Conservation (phyloP, 176 grass and related monocot species). For the Echinochloa phyllopogon region DNA sequence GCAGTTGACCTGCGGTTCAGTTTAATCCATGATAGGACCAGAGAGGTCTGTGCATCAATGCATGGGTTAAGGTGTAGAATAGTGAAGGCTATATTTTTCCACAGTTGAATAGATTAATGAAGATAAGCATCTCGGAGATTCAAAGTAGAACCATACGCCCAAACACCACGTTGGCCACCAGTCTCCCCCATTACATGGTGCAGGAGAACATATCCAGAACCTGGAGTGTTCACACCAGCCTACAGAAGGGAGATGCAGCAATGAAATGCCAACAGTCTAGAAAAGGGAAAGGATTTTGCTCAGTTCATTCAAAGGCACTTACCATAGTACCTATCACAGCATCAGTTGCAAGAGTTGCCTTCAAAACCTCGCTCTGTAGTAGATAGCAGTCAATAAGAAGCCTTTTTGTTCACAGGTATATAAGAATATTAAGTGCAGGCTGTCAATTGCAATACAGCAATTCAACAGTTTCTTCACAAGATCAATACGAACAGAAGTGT, state of each 20-base stretch:
- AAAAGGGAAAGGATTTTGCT: background rate
- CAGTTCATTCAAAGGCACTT: constrained; percentile 39
- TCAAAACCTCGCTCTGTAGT: constrained; percentile 79
- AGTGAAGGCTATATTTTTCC: constrained; percentile 20
- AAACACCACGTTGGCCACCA: constrained; percentile 92
- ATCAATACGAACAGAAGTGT: constrained; percentile 24
- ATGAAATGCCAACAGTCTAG: constrained; percentile 28
- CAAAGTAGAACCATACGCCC: constrained; percentile 80
- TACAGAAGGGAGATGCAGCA: constrained; percentile 43
- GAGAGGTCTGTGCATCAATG: background rate
- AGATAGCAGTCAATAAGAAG: constrained; percentile 33
- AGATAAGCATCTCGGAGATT: constrained; percentile 18
- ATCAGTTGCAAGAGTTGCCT: constrained; percentile 91
- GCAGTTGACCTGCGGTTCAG: background rate
- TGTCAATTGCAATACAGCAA: constrained; percentile 9
- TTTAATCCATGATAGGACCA: constrained; percentile 6
- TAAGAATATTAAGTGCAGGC: constrained; percentile 6
- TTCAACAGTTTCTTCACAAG: constrained; percentile 20
- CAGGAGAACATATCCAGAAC: constrained; percentile 96
- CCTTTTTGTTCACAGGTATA: constrained; percentile 1
- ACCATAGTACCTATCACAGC: constrained; percentile 92
- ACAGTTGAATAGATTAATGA: constrained; percentile 30
- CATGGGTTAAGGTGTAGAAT: constrained; percentile 15
- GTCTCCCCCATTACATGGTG: constrained; percentile 98
- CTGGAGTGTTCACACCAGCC: constrained; percentile 84